Base-by-base conservation (phyloP, 345 rosid genomes). In the Camelina sativa region DNA sequence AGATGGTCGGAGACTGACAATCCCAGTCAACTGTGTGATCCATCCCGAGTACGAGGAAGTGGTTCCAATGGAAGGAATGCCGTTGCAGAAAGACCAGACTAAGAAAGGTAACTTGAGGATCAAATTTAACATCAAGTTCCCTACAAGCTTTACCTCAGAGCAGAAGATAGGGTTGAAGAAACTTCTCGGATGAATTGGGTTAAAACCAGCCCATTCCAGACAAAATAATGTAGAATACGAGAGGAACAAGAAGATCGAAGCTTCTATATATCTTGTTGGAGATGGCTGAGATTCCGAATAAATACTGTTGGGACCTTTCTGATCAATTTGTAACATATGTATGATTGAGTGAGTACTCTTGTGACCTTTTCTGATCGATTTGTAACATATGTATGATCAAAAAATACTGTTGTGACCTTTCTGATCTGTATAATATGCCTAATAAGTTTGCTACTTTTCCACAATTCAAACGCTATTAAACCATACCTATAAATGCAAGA, bases 61-160 rank as follows among this genome's bases (percentile, higher is more conserved):
- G 43, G 80, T 88, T 6, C 53, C 85, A 7, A 69, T 63, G 65
- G 89, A 88, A 80, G 92, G 90, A 56, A 86, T 88, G 92, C 92
- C 92, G 0, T 66, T 82, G 6, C 86, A 86, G 41, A 84, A 83
- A 73, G 88, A 88, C 35, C 87, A 87, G 40, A 72, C 64, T 48
- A 83, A 72, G 80, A 84, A 50, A 73, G 90, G 91, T 0, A 84
- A 83, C 62, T 80, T 87, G 65, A 79, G 79, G 77, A 82, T 89
- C 77, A 87, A 82, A 60, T 89, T 89, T 71, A 80, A 84, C 74
- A 76, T 89, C 72, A 80, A 64, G 80, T 89, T 89, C 77, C 95
- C 95, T 0, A 56, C 85, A 4, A 81, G 80, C 74, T 76, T 76
- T 68, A 79, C 79, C 22, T 13, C 80, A 22, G 90, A 82, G 72